Evolutionary conservation across 2,329 filamentous ascomycete genomes (phyloP).

Genomic region (Talaromyces sp.): DNA sequence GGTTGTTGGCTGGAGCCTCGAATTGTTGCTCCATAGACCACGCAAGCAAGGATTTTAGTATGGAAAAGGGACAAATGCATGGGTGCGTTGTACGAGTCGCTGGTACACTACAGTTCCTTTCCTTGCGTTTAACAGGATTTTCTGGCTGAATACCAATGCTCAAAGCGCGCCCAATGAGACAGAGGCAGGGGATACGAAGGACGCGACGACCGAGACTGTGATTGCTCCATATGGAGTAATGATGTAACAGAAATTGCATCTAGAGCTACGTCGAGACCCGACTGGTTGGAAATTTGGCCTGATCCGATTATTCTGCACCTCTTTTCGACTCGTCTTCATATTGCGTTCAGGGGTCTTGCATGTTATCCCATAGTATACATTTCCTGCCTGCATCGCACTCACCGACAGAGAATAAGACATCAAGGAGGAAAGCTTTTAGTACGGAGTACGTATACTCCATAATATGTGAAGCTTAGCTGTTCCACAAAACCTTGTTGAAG

Average conservation of each 20-base stretch:
- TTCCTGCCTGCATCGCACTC: not conserved
- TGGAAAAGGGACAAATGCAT: not conserved
- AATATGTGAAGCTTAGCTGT: not conserved
- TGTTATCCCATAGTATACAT: not conserved
- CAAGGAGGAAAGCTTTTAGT: not conserved
- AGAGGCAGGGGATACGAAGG: not conserved
- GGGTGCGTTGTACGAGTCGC: not conserved
- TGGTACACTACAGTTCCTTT: not conserved
- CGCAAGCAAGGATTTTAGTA: not conserved
- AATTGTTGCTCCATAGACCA: not conserved
- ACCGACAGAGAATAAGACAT: not conserved
- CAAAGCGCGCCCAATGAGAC: not conserved
- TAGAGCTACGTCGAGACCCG: not conserved
- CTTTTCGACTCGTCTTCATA: not conserved
- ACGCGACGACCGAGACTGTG: not conserved
- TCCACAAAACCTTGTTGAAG: not conserved
- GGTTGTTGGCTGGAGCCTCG: not conserved
- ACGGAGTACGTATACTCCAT: too few relatives aligned
- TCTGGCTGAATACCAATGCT: not conserved
- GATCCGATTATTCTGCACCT: not conserved
- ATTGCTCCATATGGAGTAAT: not conserved
- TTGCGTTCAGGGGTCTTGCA: not conserved
- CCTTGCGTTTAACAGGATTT: not conserved
- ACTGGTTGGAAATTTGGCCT: not conserved
- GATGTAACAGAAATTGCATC: not conserved